Evolutionary conservation across 2,329 filamentous ascomycete species (phyloP).

Genomic region (Tympanopsis confertula): DNA sequence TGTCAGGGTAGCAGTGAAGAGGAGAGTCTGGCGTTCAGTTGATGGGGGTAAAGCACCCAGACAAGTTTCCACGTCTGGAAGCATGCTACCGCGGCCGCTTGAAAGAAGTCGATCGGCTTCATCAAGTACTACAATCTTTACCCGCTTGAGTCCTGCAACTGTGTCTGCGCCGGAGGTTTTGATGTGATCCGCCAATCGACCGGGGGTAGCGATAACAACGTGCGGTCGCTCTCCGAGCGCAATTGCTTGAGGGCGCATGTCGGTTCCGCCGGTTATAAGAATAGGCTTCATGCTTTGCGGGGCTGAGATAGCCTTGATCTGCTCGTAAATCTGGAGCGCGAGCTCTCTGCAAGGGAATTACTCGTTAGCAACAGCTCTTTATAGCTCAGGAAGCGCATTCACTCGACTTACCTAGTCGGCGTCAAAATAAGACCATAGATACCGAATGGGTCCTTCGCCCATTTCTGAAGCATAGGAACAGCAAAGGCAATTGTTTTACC

Average conservation of each 20-base stretch:
- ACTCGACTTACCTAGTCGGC: conserved; percentile 39
- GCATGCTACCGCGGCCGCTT: conserved; percentile 1
- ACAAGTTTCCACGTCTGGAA: conserved; percentile 34
- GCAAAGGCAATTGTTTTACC: conserved; percentile 62
- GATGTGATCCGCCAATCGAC: conserved; percentile 56
- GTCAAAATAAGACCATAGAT: conserved; percentile 56
- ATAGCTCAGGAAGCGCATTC: no score
- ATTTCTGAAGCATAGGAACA: conserved; percentile 55
- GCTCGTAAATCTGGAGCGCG: conserved; percentile 60
- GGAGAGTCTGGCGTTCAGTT: conserved; percentile 44
- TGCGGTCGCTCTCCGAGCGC: conserved; percentile 48
- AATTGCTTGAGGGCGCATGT: conserved; percentile 54
- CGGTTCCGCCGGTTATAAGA: conserved; percentile 54
- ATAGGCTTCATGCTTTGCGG: conserved; percentile 50
- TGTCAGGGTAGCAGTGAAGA: conserved; percentile 60
- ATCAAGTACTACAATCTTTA: conserved; percentile 53
- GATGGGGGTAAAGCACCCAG: conserved; percentile 39
- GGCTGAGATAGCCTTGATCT: conserved; percentile 53
- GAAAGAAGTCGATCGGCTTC: conserved; percentile 54
- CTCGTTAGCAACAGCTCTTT: no score
- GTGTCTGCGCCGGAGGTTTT: conserved; percentile 53
- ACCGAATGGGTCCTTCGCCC: conserved; percentile 54
- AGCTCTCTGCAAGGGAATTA: conserved; percentile 53
- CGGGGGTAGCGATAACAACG: conserved; percentile 55
- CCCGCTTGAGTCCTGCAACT: conserved; percentile 42